Evolutionary conservation across 495 filamentous ascomycete genomes (phyloP).

Genomic region (Pyronema domesticum): DNA sequence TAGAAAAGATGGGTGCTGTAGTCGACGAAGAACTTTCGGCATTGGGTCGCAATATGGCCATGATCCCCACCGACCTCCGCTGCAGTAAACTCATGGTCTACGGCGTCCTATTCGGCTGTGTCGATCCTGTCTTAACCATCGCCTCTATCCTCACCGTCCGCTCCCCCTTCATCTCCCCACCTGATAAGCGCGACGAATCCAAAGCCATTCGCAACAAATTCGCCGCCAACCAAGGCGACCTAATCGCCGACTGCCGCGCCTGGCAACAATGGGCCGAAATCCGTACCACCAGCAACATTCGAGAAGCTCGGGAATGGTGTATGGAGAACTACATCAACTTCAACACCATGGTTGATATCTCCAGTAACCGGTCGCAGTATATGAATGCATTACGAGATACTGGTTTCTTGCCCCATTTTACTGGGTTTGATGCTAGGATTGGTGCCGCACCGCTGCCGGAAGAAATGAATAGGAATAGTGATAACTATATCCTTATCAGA

Average conservation of each 20-base stretch:
- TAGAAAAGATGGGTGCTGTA: slow-evolving; percentile 73
- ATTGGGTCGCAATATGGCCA: slow-evolving; percentile 67
- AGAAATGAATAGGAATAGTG: slow-evolving; percentile 30
- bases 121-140: slow-evolving; percentile 77
- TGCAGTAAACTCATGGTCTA: slow-evolving; percentile 93
- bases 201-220: slow-evolving; percentile 62
- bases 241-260: slow-evolving; percentile 69
- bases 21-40: slow-evolving; percentile 72
- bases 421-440: not conserved
- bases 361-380: slow-evolving; percentile 70
- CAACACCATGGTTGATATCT: slow-evolving; percentile 70
- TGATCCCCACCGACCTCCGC: slow-evolving; percentile 77
- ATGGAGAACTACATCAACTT: slow-evolving; percentile 72
- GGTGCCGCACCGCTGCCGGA: slow-evolving; percentile 2
- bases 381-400: slow-evolving; percentile 69
- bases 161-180: slow-evolving; percentile 67
- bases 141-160: slow-evolving; percentile 72
- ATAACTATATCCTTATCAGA: slow-evolving; percentile 47
- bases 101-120: slow-evolving; percentile 78
- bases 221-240: slow-evolving; percentile 54
- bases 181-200: slow-evolving; percentile 62
- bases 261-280: slow-evolving; percentile 63
- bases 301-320: slow-evolving; percentile 60
- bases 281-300: slow-evolving; percentile 37
- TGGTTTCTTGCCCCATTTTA: slow-evolving; percentile 45